A percentile compares a stretch with the other conserved stretches of the same genome.
phyloP scores from a whole-genome alignment of 306 rosid species.

The Dalbergia cultrata region DNA sequence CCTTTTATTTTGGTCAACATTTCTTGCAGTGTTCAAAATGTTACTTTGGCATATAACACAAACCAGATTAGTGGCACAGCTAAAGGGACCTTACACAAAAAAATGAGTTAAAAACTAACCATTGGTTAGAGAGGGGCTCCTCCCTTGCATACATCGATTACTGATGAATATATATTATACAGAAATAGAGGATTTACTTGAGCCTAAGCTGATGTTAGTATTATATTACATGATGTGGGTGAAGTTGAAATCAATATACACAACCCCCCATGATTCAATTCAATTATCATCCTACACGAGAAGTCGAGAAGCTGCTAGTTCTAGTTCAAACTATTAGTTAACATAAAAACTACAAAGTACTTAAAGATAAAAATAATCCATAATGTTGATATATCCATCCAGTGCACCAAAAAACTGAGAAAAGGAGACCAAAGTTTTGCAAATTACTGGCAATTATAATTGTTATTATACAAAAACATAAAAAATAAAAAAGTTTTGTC shows the following conservation, averaged over 20 bases:
- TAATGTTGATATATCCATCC: conserved; percentile 61
- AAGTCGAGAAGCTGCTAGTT: conserved; percentile 35
- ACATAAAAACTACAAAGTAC: conserved; percentile 34
- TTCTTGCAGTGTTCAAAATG: too few species aligned
- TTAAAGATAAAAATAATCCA: conserved; percentile 35
- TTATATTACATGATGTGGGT: conserved; percentile 33
- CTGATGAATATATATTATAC: neutral
- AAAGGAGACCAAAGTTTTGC: conserved; percentile 45
- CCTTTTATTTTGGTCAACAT: too few species aligned
- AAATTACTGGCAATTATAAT: conserved; percentile 54
- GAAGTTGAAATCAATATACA: conserved; percentile 41
- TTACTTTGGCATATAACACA: neutral
- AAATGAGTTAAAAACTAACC: neutral
- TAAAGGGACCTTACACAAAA: neutral
- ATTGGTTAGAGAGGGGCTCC: neutral
- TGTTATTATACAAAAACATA: conserved; percentile 53
- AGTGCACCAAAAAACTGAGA: conserved; percentile 55
- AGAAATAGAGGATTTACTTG: conserved; percentile 24
- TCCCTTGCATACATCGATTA: conserved; percentile 2
- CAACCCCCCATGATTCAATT: conserved; percentile 42
- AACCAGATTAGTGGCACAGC: neutral
- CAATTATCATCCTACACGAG: conserved; percentile 44
- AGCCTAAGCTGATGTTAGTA: conserved; percentile 9
- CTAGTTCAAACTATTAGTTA: conserved; percentile 37
- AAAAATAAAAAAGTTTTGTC: conserved; percentile 50